Percentiles rank a stretch among this genome's conserved stretches.
Evolutionary conservation across 441 rosid species (phyloP).

Genomic region (Brassica balearica): DNA sequence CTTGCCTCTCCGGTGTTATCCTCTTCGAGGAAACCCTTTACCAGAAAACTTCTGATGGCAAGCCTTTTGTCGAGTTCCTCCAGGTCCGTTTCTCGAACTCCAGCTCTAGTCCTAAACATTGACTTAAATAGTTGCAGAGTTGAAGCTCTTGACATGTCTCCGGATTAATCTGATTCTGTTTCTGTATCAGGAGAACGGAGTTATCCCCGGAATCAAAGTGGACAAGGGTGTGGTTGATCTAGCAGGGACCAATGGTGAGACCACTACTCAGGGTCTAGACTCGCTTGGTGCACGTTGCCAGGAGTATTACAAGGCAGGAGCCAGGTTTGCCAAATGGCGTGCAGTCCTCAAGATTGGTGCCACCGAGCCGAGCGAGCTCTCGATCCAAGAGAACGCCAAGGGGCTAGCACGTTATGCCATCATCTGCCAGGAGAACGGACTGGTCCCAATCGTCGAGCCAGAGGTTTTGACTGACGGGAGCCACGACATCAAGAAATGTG

Average conservation of each 20-base stretch:
- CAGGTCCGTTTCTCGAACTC: slow-evolving; percentile 42
- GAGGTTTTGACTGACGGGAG: slow-evolving; percentile 84
- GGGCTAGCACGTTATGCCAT: slow-evolving; percentile 95
- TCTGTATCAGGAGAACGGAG: slow-evolving; percentile 50
- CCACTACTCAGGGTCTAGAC: slow-evolving; percentile 95
- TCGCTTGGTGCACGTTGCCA: slow-evolving; percentile 78
- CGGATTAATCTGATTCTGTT: not conserved
- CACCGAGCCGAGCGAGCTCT: slow-evolving; percentile 79
- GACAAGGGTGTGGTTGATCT: slow-evolving; percentile 91
- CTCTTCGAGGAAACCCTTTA: slow-evolving; percentile 95
- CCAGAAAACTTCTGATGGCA: slow-evolving; percentile 78
- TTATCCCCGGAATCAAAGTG: slow-evolving; percentile 79
- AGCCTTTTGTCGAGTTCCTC: slow-evolving; percentile 84
- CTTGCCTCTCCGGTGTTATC: slow-evolving; percentile 88
- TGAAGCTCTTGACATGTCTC: slow-evolving; percentile 15
- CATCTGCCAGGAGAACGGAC: slow-evolving; percentile 91
- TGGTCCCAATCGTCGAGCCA: slow-evolving; percentile 96
- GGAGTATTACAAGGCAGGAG: slow-evolving; percentile 92
- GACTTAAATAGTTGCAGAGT: slow-evolving; percentile 15
- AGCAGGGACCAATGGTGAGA: slow-evolving; percentile 88
- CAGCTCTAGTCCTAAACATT: slow-evolving; percentile 14
- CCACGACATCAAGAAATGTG: slow-evolving; percentile 85
- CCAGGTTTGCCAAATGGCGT: slow-evolving; percentile 95
- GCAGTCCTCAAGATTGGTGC: slow-evolving; percentile 89
- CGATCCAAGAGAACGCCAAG: slow-evolving; percentile 88